Base-by-base conservation (phyloP, 164 flowering plant species). In the Houttuynia cordata region DNA sequence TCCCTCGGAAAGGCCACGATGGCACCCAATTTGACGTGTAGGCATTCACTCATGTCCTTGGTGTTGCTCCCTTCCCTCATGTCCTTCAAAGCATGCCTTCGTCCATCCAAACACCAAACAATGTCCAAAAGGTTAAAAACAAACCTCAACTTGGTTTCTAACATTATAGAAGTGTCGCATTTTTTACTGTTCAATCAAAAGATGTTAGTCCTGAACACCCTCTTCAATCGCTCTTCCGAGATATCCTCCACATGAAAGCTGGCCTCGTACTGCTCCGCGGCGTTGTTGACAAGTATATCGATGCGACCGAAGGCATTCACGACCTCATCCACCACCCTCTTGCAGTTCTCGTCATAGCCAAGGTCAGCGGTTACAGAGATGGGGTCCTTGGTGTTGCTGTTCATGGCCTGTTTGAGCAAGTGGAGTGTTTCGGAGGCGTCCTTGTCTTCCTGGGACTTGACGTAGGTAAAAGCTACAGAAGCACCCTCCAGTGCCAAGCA, bases 391-490 rank as follows among this genome's bases (percentile, higher is more conserved):
- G 84, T 83, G 8, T 75, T 83, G 0, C 81, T 79, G 23, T 64
- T 70, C 56, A n/a, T n/a, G n/a, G n/a, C n/a, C n/a, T n/a, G n/a
- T n/a, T 37, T 70, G 14, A 83, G 57, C 76, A 87, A 66, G 20
- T 64, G 37, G 0, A 90, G 75, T 0, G 94, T 82, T 9, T 87
- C 95, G 6, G 47, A 8, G 0, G 95, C 91, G 56, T 91, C 95
- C 64, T 76, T 83, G 49, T 91, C 96, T 56, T 87, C 97, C 14
- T 74, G 76, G 10, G 66, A 71, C 62, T 84, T 82, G 62, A 84
- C 86, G 34, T 81, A 86, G 0, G 96, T 91, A 78, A 91, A 86
- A 18, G 87, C 93, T 62, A 88, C 93, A 0, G 88, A 84, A 4
- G 96, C 96, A 7, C 97, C 93, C 30, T 86, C 93, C 0, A 71